Base-by-base conservation (phyloP, 2,329 filamentous ascomycete species). In the Talaromyces sp. region DNA sequence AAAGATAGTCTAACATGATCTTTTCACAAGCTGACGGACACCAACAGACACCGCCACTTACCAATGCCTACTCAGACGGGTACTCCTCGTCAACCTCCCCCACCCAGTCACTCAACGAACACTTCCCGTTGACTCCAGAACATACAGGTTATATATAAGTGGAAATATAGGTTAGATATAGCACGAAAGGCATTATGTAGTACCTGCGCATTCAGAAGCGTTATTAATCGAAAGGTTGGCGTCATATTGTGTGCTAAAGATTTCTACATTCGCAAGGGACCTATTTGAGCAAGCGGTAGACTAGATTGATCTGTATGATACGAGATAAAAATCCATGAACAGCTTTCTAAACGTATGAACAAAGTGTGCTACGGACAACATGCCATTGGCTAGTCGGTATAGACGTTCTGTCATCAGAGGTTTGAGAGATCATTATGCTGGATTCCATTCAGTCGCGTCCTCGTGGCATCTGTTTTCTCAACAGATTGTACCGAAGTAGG, bases 41-140 rank as follows among this genome's bases (percentile, higher is more conserved):
- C 62, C 68, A 69, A 66, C 65, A 77, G 74, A 77, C 75, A 67
- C 74, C 74, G 66, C 68, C 73, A 58, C 67, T 75, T 66, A 71
- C 72, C 65, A 69, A 74, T 69, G 69, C 73, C 58, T 76, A 75
- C 61, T 70, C 75, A 46, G 74, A 77, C 67, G 75, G 77, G 63
- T 71, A 74, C 40, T 78, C 77, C 60, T 70, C 75, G 57, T 76
- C 76, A 21, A 77, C 76, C n/a, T 79, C 79, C 48, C 72, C 76
- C 23, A 74, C 75, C 60, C 70, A 71, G 46, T 76, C 76, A 39
- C 67, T 75, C 55, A 72, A 74, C 62, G 70, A 71, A 33, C 56
- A 44, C 18, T 76, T 75, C 58, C 78, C 78, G 56, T 68, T 76
- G 33, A 81, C 78, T 5, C 79, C 78, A 18, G 70, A 77, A 55